A percentile compares a stretch with the other conserved stretches of the same genome.
phyloP scores from a whole-genome alignment of 805 yeast genomes.

The Naumovozyma dairenensis region DNA sequence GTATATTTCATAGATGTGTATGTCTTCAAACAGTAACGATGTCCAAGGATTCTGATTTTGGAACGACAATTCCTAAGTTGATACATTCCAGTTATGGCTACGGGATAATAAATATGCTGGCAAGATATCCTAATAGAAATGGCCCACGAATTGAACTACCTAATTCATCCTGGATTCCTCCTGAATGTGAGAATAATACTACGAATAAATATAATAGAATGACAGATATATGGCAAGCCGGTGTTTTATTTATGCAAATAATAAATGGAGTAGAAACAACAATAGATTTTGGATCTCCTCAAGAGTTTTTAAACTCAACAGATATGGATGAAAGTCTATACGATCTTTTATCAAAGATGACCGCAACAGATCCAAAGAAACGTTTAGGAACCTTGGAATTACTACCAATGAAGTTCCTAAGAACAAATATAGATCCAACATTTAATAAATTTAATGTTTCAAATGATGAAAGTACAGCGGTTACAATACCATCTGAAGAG shows the following conservation, averaged over 20 bases:
- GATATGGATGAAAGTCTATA: conserved; percentile 47
- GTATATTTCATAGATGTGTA: conserved; percentile 64
- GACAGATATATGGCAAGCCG: conserved; percentile 91
- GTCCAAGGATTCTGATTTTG: conserved; percentile 41
- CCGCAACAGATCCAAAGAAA: conserved; percentile 54
- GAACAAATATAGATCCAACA: conserved; percentile 52
- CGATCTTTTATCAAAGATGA: conserved; percentile 57
- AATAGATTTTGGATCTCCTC: conserved; percentile 48
- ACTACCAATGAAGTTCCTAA: conserved; percentile 69
- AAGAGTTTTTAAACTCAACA: conserved; percentile 44
- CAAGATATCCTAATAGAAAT: conserved; percentile 30
- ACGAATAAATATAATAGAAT: conserved; percentile 52
- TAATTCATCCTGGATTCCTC: conserved; percentile 58
- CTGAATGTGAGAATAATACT: conserved; percentile 43
- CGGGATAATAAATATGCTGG: conserved; percentile 34
- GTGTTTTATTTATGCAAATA: conserved; percentile 62
- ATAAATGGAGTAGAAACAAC: conserved; percentile 50
- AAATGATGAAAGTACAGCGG: conserved; percentile 6
- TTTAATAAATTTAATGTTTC: conserved; percentile 21
- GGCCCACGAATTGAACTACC: conserved; percentile 16
- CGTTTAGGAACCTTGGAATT: conserved; percentile 80
- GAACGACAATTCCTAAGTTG: conserved; percentile 49
- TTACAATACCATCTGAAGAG: conserved; percentile 6
- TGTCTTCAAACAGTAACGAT: conserved; percentile 50
- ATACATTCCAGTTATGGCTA: conserved; percentile 52